These are phyloP conservation scores for Gleditsia sinensis DNA, from an alignment of 306 rosid species.

Conservation along the genomic window DNA sequence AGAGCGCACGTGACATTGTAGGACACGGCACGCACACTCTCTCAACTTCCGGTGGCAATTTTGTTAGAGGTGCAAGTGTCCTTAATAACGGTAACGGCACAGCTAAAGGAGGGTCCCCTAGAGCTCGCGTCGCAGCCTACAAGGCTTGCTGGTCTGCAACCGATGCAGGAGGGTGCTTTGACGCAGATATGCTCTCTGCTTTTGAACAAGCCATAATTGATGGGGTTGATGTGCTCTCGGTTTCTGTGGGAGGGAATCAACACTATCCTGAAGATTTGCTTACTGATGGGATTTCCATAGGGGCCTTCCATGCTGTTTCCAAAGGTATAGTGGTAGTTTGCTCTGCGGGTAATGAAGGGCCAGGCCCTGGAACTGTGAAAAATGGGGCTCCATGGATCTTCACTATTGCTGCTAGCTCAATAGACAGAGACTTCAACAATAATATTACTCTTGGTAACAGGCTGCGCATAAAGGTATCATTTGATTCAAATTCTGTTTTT, in stretches of 20 bases:
- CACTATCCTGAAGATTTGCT: not conserved
- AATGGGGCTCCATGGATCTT: slow-evolving; percentile 58
- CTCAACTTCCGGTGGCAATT: slow-evolving; percentile 74
- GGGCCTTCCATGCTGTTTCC: slow-evolving; percentile 55
- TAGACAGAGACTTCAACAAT: slow-evolving; percentile 45
- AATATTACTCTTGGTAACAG: slow-evolving; percentile 16
- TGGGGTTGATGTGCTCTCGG: slow-evolving; percentile 57
- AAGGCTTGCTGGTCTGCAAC: slow-evolving; percentile 73
- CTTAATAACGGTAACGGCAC: slow-evolving; percentile 72
- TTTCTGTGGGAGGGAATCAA: slow-evolving; percentile 46
- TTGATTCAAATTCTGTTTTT: not conserved
- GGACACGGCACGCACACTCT: slow-evolving; percentile 88
- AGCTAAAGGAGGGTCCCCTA: slow-evolving; percentile 85
- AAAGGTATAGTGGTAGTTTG: not conserved
- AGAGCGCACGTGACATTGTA: slow-evolving; percentile 47
- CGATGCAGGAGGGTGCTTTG: slow-evolving; percentile 41
- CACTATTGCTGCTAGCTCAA: slow-evolving; percentile 66
- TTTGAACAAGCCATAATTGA: slow-evolving; percentile 62
- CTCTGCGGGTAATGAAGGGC: not conserved
- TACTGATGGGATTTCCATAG: not conserved
- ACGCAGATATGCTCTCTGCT: slow-evolving; percentile 61
- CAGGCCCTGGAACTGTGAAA: not conserved
- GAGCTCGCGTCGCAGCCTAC: slow-evolving; percentile 69
- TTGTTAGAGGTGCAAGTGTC: slow-evolving; percentile 43
- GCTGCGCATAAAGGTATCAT: not conserved